Percentiles rank a stretch among this genome's conserved stretches.
phyloP scores from a whole-genome alignment of 257 asterid genomes.

The Haberlea rhodopensis region DNA sequence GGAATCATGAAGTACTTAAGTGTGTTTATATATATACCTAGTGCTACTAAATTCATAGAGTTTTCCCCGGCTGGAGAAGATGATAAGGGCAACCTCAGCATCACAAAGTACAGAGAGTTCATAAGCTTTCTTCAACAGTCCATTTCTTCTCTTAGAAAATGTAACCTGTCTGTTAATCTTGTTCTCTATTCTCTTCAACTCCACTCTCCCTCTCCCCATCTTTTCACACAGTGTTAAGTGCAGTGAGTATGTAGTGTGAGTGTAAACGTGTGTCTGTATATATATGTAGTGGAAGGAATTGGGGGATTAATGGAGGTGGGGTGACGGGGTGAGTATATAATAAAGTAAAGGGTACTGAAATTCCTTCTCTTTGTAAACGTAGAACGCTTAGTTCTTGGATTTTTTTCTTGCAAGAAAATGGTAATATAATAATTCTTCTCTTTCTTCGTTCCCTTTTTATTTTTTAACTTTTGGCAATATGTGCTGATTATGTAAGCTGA shows the following conservation, averaged over 20 bases:
- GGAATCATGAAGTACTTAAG: neutral
- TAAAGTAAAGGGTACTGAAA: constrained; percentile 17
- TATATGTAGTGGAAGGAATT: neutral
- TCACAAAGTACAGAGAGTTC: constrained; percentile 94
- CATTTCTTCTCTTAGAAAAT: constrained; percentile 91
- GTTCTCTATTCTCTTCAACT: constrained; percentile 89
- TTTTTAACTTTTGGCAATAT: constrained; percentile 17
- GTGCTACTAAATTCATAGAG: constrained; percentile 84
- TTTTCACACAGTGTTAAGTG: neutral
- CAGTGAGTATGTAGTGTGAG: neutral
- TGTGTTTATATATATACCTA: constrained; percentile 35
- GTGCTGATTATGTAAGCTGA: constrained; percentile 9
- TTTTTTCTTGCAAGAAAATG: constrained; percentile 38
- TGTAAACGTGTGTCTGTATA: neutral
- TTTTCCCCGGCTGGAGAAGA: constrained; percentile 90
- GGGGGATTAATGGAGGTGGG: constrained; percentile 13
- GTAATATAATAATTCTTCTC: constrained; percentile 31
- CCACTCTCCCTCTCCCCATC: constrained; percentile 99
- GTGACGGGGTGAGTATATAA: constrained; percentile 23
- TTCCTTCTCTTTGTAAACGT: constrained; percentile 31
- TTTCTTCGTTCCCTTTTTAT: constrained; percentile 25
- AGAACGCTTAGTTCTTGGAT: constrained; percentile 30
- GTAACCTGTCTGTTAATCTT: constrained; percentile 95
- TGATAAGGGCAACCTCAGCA: constrained; percentile 95
- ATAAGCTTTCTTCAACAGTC: constrained; percentile 89